Conservation (phyloP, 306 rosid genomes). For the Mimosa bimucronata region DNA sequence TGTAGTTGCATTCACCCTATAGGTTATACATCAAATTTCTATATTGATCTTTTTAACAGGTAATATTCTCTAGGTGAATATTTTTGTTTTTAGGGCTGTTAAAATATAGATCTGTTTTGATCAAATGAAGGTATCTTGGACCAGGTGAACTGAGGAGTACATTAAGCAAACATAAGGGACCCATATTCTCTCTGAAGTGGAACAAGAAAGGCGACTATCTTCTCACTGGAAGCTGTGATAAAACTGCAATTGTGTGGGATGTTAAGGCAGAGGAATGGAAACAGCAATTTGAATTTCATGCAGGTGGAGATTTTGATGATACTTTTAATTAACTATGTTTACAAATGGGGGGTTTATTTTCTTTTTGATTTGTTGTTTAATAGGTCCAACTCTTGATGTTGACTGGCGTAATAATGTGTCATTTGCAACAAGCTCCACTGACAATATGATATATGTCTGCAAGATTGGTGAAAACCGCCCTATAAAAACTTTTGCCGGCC, state of each 20-base stretch:
- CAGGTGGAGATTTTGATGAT: constrained; percentile 54
- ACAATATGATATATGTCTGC: constrained; percentile 85
- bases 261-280: constrained; percentile 84
- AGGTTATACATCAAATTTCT: constrained; percentile 7
- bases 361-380: constrained; percentile 41
- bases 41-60: neutral
- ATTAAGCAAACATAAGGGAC: constrained; percentile 85
- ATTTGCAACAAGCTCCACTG: constrained; percentile 93
- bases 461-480: constrained; percentile 87
- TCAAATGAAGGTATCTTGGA: constrained; percentile 36
- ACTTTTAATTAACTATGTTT: neutral
- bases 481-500: constrained; percentile 80
- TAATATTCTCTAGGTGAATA: constrained; percentile 2
- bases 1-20: constrained; percentile 30
- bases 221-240: constrained; percentile 93
- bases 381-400: constrained; percentile 97
- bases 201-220: constrained; percentile 94
- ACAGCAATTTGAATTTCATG: constrained; percentile 92
- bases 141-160: constrained; percentile 86
- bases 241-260: constrained; percentile 98
- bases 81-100: constrained; percentile 17
- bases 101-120: constrained; percentile 6
- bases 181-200: constrained; percentile 94
- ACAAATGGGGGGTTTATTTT: constrained; percentile 24
- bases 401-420: constrained; percentile 94